Evolutionary conservation across 441 rosid genomes (phyloP).

Genomic region (Lepidium campestre): DNA sequence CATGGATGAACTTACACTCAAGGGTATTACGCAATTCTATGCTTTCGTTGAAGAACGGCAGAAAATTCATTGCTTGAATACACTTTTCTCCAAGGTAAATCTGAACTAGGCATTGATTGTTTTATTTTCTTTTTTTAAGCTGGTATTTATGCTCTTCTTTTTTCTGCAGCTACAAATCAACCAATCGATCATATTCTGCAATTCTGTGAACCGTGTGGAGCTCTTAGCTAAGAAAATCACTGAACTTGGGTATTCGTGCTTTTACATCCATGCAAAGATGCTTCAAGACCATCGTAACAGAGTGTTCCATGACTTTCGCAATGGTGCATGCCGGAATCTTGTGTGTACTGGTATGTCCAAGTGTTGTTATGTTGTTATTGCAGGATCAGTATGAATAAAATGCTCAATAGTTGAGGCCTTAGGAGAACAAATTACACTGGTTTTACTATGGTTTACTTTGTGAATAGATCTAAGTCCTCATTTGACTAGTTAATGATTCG

Average conservation of each 20-base stretch:
- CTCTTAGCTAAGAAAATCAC: conserved; percentile 96
- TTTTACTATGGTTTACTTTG: background rate
- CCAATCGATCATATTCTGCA: conserved; percentile 97
- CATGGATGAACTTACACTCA: conserved; percentile 97
- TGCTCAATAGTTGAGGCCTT: background rate
- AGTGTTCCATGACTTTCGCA: conserved; percentile 98
- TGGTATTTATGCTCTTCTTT: conserved; percentile 34
- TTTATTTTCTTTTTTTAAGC: background rate
- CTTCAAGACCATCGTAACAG: conserved; percentile 98
- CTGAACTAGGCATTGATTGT: conserved; percentile 1
- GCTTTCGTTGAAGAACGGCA: conserved; percentile 99
- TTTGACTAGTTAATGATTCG: conserved; percentile 10
- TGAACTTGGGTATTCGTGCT: conserved; percentile 97
- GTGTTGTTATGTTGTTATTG: background rate
- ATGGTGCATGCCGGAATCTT: conserved; percentile 99
- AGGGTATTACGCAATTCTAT: conserved; percentile 94
- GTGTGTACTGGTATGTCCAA: conserved; percentile 83
- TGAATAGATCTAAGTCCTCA: background rate
- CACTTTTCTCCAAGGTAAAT: conserved; percentile 91
- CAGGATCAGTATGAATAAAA: background rate
- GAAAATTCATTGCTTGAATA: conserved; percentile 97
- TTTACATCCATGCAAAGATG: conserved; percentile 98
- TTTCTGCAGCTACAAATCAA: conserved; percentile 91
- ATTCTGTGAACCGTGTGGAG: conserved; percentile 97
- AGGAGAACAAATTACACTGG: background rate